phyloP scores from a whole-genome alignment of 1,139 yeast species.

The Dujonia santamariae region DNA sequence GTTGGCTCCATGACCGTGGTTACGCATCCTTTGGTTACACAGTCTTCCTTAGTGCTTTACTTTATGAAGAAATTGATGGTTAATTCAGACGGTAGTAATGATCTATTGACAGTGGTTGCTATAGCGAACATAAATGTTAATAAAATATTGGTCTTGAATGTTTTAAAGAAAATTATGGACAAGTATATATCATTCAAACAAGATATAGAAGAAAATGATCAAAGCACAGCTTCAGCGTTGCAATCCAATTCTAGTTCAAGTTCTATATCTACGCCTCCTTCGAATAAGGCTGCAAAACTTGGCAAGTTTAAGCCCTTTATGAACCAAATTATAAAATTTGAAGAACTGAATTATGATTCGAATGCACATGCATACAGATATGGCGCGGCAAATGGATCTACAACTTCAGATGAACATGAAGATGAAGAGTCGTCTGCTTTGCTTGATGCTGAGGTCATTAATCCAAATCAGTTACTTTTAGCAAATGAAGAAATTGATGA shows the following conservation, averaged over 20 bases:
- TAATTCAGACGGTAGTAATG: constrained; percentile 45
- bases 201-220: constrained; percentile 16
- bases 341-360: constrained; percentile 44
- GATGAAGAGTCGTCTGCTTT: constrained; percentile 13
- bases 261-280: constrained; percentile 9
- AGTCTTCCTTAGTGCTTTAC: constrained; percentile 37
- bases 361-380: constrained; percentile 34
- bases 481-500: constrained; percentile 52
- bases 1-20: constrained; percentile 42
- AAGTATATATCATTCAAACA: constrained; percentile 43
- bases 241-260: background rate
- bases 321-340: constrained; percentile 50
- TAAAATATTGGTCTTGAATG: constrained; percentile 42
- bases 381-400: constrained; percentile 25
- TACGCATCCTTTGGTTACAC: constrained; percentile 25
- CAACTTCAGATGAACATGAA: constrained; percentile 14
- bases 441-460: constrained; percentile 20
- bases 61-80: constrained; percentile 46
- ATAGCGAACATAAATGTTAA: constrained; percentile 44
- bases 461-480: constrained; percentile 37
- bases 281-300: constrained; percentile 22
- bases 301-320: constrained; percentile 52
- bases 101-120: constrained; percentile 48
- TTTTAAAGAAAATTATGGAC: constrained; percentile 49
- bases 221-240: background rate